Evolutionary conservation across 345 rosid species (phyloP), one percentile per base, ranked within the genome.

Genomic region (Melaleuca alternifolia): DNA sequence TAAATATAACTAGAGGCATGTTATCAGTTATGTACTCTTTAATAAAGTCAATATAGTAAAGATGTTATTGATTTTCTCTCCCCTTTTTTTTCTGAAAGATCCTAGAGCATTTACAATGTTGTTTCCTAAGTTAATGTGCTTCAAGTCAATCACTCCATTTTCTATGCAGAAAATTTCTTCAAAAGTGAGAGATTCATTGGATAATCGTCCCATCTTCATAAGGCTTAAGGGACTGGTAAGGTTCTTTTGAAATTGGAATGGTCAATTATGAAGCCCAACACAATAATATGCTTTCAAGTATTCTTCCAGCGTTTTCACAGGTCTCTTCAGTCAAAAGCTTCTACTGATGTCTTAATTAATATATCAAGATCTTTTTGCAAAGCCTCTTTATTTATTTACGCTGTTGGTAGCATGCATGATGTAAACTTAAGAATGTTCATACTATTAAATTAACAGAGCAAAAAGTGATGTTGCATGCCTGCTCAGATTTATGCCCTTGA

Each of bases 151-250:
- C 59, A 53, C 83, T 51, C 87, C 51, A 88, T 54, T 85, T 79
- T 86, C 77, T 85, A n/a, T 85, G n/a, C 92, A 97, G 99, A 94
- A 92, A 85, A 91, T 94, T 88, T 91, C 90, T 85, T 90, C 95
- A 61, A 90, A 92, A 87, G 96, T 95, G 90, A 92, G 92, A 92
- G 96, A 95, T 83, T 96, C 96, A 76, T 90, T 94, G 97, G 98
- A 96, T 85, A 93, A 94, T 88, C 94, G 91, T 56, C 98, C 98
- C 26, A 24, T 95, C 86, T 91, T 86, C 88, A 83, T 95, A 85
- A 93, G 92, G 90, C 98, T 97, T 50, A 94, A 93, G 92, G 99
- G 99, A 82, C 88, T 97, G 96, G 99, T 97, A 89, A 92, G 95
- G 82, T 87, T 62, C 59, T 56, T 11, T 81, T 85, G 61, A 84